Base-by-base conservation (phyloP, 1,284 basidiomycete genomes). In the Rhodotorula glutinis region DNA sequence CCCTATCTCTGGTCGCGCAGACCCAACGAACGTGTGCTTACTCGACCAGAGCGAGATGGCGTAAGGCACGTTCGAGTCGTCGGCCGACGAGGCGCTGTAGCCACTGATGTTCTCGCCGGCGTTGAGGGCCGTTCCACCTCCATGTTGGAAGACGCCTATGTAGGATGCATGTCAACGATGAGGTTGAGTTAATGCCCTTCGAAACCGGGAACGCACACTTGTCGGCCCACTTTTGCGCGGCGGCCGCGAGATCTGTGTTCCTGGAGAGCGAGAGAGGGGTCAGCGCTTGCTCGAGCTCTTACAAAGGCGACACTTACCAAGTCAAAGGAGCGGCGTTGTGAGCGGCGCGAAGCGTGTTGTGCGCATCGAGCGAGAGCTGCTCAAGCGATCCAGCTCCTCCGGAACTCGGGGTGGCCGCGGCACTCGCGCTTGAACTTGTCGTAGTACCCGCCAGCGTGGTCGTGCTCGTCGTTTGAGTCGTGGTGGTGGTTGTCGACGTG, bases 211-310 rank as follows among this genome's bases (percentile, higher is more conserved):
- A 55, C 38, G 19, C 38, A 59, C 72, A 73, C 5, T 57, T 53
- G 43, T 73, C 59, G 0, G 67, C 60, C 72, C 72, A 73, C 8
- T 30, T 33, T 17, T 67, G 67, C 0, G 72, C 72, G 17, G 62
- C 51, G 2, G 51, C n/a, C 2, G 64, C 64, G 21, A 73, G 65
- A 10, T 53, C 46, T 43, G 27, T 33, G 41, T 53, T 47, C 67
- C 65, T 67, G 41, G 16, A 17, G 13, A 13, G 13, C 9, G n/a
- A 13, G 13, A 11, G 49, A 2, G 21, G n/a, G 1, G 23, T 38
- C 5, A 19, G 17, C 17, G 1, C 13, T 17, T 3, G 13, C 4
- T 57, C 51, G 19, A 53, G 11, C 4, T 7, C 41, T 9, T 23
- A 21, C n/a, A 1, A 17, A 23, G 21, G 43, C 21, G 27, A n/a